Evolutionary conservation across 1,284 basidiomycete species (phyloP).

Genomic region (Abortiporus biennis): DNA sequence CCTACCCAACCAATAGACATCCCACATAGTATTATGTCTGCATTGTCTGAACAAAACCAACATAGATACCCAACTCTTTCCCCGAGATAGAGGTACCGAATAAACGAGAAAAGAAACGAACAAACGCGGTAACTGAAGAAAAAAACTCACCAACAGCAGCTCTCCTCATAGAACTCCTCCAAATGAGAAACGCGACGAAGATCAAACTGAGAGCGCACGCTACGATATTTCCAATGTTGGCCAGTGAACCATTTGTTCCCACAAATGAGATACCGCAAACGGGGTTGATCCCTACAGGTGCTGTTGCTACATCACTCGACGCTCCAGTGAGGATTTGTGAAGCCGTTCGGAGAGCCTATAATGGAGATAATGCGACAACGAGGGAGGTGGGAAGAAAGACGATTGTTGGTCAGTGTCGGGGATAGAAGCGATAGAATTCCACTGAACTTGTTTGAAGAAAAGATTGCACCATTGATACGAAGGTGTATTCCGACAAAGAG

Average conservation of each 20-base stretch:
- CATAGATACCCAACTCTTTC: no score
- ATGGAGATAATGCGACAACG: conserved; percentile 6
- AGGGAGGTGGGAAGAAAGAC: conserved; percentile 3
- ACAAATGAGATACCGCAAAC: conserved; percentile 46
- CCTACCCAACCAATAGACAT: no score
- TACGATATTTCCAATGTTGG: conserved; percentile 72
- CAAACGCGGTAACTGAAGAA: not conserved
- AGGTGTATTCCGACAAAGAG: conserved; percentile 50
- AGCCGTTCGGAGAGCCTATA: conserved; percentile 30
- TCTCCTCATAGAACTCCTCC: conserved; percentile 35
- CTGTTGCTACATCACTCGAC: conserved; percentile 35
- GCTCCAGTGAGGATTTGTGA: conserved; percentile 28
- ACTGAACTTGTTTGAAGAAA: conserved; percentile 53
- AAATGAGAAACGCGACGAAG: conserved; percentile 42
- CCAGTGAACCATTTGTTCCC: conserved; percentile 45
- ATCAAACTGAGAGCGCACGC: conserved; percentile 57
- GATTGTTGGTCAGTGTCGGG: not conserved
- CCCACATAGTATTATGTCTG: no score
- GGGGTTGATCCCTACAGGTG: conserved; percentile 54
- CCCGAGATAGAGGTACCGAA: not conserved
- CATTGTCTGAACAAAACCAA: no score
- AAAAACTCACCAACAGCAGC: conserved; percentile 41
- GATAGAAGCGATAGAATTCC: conserved; percentile 10
- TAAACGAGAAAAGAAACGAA: not conserved
- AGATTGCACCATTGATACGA: conserved; percentile 71